Base-by-base conservation (phyloP, 176 grass and related monocot species). In the Saccharum spontaneum region DNA sequence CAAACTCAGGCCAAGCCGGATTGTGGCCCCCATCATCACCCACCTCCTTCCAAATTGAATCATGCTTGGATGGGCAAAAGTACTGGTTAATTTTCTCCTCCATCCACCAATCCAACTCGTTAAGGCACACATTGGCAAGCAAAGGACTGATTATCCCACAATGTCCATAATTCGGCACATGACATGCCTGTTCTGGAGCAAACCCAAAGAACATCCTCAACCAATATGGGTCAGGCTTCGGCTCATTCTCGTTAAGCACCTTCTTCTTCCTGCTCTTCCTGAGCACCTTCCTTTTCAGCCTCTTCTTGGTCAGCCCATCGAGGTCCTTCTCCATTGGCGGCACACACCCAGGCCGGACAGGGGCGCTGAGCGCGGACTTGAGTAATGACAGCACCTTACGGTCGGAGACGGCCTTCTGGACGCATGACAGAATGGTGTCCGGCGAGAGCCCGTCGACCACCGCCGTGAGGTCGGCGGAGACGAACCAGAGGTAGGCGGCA, bases 1-100 rank as follows among this genome's bases (percentile, higher is more conserved):
- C 97, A 59, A 99, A 99, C 79, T 99, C 97, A 36, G 93, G 97
- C 97, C 97, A 99, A 23, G 97, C 84, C 17, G 97, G 91, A 79
- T 96, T 99, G 84, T 99, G 97, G 37, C 93, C 92, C 43, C 89
- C 91, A 13, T 92, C 86, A 83, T 94, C 79, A 72, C 81, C 79
- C 0, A 64, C 83, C 23, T 95, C 93, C 50, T 87, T 94, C 93
- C 90, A 94, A 84, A 99, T 92, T 0, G 88, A 89, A 82, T 99
- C 97, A 49, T 86, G 87, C 79, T 91, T 99, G 4, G 88, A 96
- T 2, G 90, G 91, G 26, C 59, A 43, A 75, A 99, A 99, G 83
- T 99, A 99, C 6, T 91, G 86, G 40, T 83, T 63, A 38, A 94
- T 88, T 75, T 83, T 92, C 69, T 94, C 97, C 68, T 99, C 93